Conservation (phyloP, 2,329 filamentous ascomycete genomes). For the Blastomyces gilchristii region DNA sequence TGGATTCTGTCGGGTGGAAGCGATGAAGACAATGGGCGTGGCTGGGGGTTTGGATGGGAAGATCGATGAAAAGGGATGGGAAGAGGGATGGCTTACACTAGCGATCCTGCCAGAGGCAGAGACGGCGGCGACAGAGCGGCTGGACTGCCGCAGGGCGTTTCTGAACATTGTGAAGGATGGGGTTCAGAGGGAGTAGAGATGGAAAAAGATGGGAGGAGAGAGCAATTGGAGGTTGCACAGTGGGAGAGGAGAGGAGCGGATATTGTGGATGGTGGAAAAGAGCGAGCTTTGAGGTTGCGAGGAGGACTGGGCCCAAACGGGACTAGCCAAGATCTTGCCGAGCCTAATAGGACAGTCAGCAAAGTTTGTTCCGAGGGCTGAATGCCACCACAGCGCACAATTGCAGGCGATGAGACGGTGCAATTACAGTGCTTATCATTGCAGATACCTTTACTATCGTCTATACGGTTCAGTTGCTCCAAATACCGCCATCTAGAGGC, state of each 20-base stretch:
- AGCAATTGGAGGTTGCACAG: constrained; percentile 34
- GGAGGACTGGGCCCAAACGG: constrained; percentile 60
- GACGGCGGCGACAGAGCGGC: constrained; percentile 87
- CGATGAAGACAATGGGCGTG: constrained; percentile 29
- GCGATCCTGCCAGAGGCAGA: constrained; percentile 84
- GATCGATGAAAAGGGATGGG: constrained; percentile 31
- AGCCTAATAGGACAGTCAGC: constrained; percentile 19
- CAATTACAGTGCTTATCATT: background rate
- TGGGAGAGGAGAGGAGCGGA: constrained; percentile 30
- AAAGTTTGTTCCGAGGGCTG: background rate
- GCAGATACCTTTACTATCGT: background rate
- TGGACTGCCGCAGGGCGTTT: constrained; percentile 94
- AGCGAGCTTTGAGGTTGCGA: constrained; percentile 32
- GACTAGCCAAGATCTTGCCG: constrained; percentile 44
- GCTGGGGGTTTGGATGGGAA: constrained; percentile 18
- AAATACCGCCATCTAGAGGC: background rate
- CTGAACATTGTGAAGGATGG: constrained; percentile 69
- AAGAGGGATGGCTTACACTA: constrained; percentile 66
- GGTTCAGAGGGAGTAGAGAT: constrained; percentile 36
- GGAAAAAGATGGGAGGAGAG: constrained; percentile 33
- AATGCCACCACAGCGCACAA: background rate
- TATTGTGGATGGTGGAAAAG: constrained; percentile 36
- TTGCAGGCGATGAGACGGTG: too few species aligned
- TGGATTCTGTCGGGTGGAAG: constrained; percentile 24
- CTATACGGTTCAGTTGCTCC: background rate